A percentile compares a stretch with the other conserved stretches of the same genome.
Evolutionary conservation across 1,284 basidiomycete species (phyloP).

Genomic region (Cutaneotrichosporon spelunceum): DNA sequence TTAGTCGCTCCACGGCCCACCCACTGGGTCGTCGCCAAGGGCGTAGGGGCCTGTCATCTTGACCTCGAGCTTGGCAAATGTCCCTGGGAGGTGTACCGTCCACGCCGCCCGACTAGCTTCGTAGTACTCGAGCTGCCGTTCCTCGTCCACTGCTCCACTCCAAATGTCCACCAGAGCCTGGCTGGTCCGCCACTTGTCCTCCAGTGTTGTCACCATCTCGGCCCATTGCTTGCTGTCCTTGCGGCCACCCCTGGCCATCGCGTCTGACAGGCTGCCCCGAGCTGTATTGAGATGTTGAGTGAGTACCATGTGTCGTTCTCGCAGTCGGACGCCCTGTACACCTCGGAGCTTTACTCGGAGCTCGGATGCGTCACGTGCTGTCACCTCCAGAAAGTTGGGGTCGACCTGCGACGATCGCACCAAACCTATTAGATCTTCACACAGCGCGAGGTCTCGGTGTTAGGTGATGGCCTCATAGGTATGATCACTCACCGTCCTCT

Average conservation of each 20-base stretch:
- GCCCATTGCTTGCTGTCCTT: not conserved
- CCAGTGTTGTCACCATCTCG: slow-evolving; percentile 49
- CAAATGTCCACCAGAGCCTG: slow-evolving; percentile 48
- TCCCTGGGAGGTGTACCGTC: slow-evolving; percentile 55
- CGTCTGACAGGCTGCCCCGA: not conserved
- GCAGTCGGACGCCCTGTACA: slow-evolving; percentile 53
- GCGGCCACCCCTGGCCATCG: not conserved
- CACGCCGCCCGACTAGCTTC: slow-evolving; percentile 52
- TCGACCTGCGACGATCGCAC: slow-evolving; percentile 58
- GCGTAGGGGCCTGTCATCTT: slow-evolving; percentile 68
- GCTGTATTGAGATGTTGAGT: not conserved
- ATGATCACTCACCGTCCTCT: slow-evolving; percentile 59
- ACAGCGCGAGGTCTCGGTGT: slow-evolving; percentile 1
- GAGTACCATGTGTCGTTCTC: slow-evolving; percentile 53
- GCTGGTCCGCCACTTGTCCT: slow-evolving; percentile 50
- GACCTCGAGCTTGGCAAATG: slow-evolving; percentile 56
- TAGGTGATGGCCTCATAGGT: not conserved
- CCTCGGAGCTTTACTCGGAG: slow-evolving; percentile 40
- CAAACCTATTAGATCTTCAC: slow-evolving; percentile 58
- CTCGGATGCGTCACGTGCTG: slow-evolving; percentile 45
- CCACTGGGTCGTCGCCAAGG: slow-evolving; percentile 59
- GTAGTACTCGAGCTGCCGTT: slow-evolving; percentile 46
- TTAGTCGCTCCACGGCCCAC: slow-evolving; percentile 16
- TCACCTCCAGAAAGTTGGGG: slow-evolving; percentile 54
- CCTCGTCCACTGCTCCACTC: slow-evolving; percentile 35